Evolutionary conservation across 108 stramenopile species (phyloP), one percentile per base, ranked within the genome.

Genomic region (Stephanodiscus triporus): DNA sequence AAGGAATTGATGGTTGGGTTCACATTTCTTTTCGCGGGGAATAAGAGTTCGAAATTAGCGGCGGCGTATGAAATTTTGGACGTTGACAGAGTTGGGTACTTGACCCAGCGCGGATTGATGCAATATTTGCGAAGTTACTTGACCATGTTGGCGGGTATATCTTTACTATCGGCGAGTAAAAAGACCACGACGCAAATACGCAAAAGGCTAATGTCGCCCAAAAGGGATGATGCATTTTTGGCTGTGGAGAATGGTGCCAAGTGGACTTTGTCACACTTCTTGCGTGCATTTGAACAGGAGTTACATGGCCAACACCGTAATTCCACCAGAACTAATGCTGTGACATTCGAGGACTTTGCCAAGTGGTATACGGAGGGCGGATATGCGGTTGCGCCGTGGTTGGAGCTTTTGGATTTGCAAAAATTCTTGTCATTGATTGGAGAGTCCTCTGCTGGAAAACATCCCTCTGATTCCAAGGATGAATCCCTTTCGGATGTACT

Each of bases 331-430:
- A 71, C 66, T 45, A 80, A 80, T 70, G 61, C 53, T 4, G 78
- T 92, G 64, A 78, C 84, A 14, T 97, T 97, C 72, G 93, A 94
- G 40, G 79, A 83, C 37, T 95, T 97, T 84, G 96, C 96, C 36
- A 73, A 77, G 16, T 97, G 96, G 96, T 97, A 97, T 72, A 93
- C 89, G 13, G 74, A 78, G 11, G 93, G 93, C 20, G 96, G 96
- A 16, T 97, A 86, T 77, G 87, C 84, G 49, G 84, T 93, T 65
- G 93, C 94, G 20, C 92, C 96, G 23, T 97, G 96, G 96, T 75
- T 97, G 34, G 96, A 97, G 72, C 88, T 97, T 23, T 77, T 97
- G 51, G 96, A 95, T 77, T 86, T 95, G 59, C 83, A 84, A 42
- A 97, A 97, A 70, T 72, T 96, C 19, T 73, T 92, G 10, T 80